Base-by-base conservation (phyloP, 345 rosid species). In the Gossypium bickii region DNA sequence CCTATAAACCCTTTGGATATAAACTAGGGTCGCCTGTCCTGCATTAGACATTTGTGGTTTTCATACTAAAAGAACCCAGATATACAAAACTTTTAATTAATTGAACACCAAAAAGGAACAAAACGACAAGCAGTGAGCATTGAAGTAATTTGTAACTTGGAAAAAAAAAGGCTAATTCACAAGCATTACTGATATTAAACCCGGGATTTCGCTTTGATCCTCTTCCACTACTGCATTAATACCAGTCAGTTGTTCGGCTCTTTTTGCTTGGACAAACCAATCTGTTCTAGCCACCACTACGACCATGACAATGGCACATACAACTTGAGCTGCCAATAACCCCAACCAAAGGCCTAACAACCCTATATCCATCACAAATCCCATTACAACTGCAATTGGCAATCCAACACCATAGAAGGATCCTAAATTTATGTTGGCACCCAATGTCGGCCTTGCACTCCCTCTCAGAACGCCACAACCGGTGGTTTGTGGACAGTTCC, bases 401-500 rank as follows among this genome's bases (percentile, higher is more conserved):
- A 89, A 76, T 52, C 93, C 92, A 9, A 86, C 85, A 5, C 78
- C 86, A 18, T 88, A 88, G 72, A 88, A 88, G 0, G 90, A 83
- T 20, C 74, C 79, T 55, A 85, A 22, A 58, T 88, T 88, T 27
- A 86, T 79, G 34, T 80, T 82, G 4, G 83, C 88, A 17, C 84
- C 90, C 65, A 85, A 75, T 48, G 41, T 66, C 5, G 92, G 90
- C 77, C 90, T 66, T 7, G 89, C 89, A 22, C 87, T 83, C 66
- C 88, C 90, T 72, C 90, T 80, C 22, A 89, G 4, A 12, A 78
- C 88, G 13, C 90, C 86, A 9, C 93, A 87, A 7, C 80, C 88
- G 27, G 86, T 82, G 67, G 90, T 87, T 73, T 89, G 93, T 4
- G 86, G 89, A 80, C 82, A 82, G 83, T 87, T 85, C 16, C 89